phyloP scores from a whole-genome alignment of 1,284 basidiomycete genomes.

The Coniferiporia weirii region DNA sequence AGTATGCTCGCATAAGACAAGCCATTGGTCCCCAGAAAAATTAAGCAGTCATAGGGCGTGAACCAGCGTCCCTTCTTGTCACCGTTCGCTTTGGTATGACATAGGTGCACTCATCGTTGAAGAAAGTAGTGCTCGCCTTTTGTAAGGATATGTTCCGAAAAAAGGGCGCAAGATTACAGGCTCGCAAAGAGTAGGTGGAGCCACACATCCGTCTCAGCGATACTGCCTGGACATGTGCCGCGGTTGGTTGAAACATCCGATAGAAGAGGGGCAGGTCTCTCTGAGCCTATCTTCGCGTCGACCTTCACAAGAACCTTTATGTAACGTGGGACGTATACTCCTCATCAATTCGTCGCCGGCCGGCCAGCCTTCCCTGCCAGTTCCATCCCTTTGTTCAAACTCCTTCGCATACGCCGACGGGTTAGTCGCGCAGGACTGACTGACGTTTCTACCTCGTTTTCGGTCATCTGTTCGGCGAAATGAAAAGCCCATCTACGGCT shows the following conservation, averaged over 20 bases:
- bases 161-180: not conserved
- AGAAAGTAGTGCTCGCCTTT: not conserved
- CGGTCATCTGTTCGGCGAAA: not conserved
- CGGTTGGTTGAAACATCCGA: not conserved
- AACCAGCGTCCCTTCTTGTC: not conserved
- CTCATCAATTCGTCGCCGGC: not conserved
- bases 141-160: not conserved
- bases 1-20: not conserved
- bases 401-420: not conserved
- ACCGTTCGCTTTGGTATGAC: not conserved
- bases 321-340: not conserved
- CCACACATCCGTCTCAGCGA: not conserved
- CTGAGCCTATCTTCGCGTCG: not conserved
- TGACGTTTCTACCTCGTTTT: not conserved
- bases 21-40: not conserved
- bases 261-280: not conserved
- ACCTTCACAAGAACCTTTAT: not conserved
- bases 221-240: not conserved
- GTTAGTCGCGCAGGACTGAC: not conserved
- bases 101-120: not conserved
- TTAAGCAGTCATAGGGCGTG: not conserved
- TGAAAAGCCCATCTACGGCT: not conserved
- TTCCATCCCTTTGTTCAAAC: not conserved
- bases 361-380: not conserved
- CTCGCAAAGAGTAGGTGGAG: not conserved